Evolutionary conservation across 176 grass and related monocot species (phyloP).

Genomic region (Oryza coarctata): DNA sequence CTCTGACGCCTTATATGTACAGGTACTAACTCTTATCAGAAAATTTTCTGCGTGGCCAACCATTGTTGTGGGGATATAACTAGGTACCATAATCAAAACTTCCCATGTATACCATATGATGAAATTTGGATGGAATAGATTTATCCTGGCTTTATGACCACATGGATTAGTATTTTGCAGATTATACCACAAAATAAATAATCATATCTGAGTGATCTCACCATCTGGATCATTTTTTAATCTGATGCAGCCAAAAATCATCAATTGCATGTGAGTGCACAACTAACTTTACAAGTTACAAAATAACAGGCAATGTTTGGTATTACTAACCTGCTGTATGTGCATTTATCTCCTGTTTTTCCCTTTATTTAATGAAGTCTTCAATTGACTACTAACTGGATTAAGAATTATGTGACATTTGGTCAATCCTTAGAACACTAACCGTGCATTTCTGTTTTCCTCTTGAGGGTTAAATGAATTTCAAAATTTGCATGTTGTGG

Average conservation of each 20-base stretch:
- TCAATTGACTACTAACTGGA: neutral
- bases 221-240: neutral
- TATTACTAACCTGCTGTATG: neutral
- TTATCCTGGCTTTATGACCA: neutral
- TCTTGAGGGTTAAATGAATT: neutral
- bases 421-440: neutral
- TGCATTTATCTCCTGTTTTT: neutral
- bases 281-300: neutral
- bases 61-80: neutral
- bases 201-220: neutral
- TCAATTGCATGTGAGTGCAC: neutral
- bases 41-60: neutral
- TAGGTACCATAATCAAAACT: neutral
- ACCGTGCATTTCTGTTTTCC: neutral
- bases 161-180: neutral
- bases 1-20: conserved; percentile 69
- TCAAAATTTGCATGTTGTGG: neutral
- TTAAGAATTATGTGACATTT: neutral
- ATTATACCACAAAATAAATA: neutral
- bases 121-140: conserved; percentile 7
- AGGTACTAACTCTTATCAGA: conserved; percentile 53
- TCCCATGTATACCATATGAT: neutral
- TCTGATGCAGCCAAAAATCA: neutral
- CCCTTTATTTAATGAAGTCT: neutral
- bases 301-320: neutral